Evolutionary conservation across 1,139 yeast species (phyloP).

Genomic region (Geotrichum australiense): DNA sequence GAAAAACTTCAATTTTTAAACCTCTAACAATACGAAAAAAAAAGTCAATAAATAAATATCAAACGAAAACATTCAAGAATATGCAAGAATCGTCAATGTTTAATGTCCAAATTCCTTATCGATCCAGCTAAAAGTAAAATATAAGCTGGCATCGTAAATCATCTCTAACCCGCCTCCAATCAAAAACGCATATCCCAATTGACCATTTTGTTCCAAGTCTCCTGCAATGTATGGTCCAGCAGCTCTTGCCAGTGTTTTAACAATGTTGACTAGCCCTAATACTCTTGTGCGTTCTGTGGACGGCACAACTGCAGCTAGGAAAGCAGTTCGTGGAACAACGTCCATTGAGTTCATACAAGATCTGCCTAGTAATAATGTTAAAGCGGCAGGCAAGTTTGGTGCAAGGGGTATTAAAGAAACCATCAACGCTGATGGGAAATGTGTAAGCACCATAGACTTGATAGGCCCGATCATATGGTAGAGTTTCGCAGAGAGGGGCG

Average conservation of each 20-base stretch:
- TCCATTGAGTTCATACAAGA: conserved; percentile 71
- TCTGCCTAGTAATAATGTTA: conserved; percentile 41
- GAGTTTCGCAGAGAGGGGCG: conserved; percentile 63
- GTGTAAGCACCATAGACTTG: conserved; percentile 66
- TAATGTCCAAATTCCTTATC: conserved; percentile 11
- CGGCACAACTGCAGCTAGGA: conserved; percentile 61
- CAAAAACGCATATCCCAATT: conserved; percentile 52
- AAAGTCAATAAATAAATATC: too few relatives aligned
- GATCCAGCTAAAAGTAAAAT: conserved; percentile 20
- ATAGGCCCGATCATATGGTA: conserved; percentile 72
- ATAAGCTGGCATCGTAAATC: conserved; percentile 29
- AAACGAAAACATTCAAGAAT: too few relatives aligned
- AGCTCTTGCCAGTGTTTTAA: conserved; percentile 77
- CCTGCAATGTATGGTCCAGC: conserved; percentile 81
- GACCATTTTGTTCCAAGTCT: conserved; percentile 48
- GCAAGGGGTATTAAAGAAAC: conserved; percentile 50
- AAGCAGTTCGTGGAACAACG: conserved; percentile 81
- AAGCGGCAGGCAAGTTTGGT: conserved; percentile 26
- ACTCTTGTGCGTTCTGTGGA: conserved; percentile 62
- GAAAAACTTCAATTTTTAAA: too few relatives aligned
- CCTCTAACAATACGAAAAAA: too few relatives aligned
- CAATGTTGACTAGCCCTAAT: conserved; percentile 79
- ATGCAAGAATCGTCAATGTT: too few relatives aligned
- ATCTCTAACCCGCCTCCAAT: conserved; percentile 54
- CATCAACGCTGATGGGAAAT: conserved; percentile 68